Percentiles rank a stretch among this genome's conserved stretches.
phyloP scores from a whole-genome alignment of 2,329 filamentous ascomycete species.

The Aureobasidium sp. region DNA sequence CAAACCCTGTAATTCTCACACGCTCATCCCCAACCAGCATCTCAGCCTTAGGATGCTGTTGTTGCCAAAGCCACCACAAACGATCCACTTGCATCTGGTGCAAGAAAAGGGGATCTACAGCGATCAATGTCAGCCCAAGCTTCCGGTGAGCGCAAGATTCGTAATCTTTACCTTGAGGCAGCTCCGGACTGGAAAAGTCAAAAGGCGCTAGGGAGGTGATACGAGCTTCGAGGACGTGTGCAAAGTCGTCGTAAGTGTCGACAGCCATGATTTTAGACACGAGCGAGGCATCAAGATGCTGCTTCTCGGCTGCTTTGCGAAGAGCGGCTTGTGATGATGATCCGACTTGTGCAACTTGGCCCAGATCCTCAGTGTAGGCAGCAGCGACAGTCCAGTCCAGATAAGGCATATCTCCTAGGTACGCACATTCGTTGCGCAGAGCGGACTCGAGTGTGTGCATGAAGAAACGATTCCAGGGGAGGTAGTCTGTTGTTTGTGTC shows the following conservation, averaged over 20 bases:
- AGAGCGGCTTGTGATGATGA: slow-evolving; percentile 22
- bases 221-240: slow-evolving; percentile 25
- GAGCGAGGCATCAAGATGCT: slow-evolving; percentile 10
- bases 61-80: slow-evolving; percentile 26
- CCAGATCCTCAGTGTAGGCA: slow-evolving; percentile 27
- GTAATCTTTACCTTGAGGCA: slow-evolving; percentile 26
- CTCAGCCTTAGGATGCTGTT: slow-evolving; percentile 26
- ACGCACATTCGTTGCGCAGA: slow-evolving; percentile 29
- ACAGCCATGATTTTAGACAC: slow-evolving; percentile 6
- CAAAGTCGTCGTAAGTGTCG: slow-evolving; percentile 32
- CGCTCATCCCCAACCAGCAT: slow-evolving; percentile 27
- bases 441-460: slow-evolving; percentile 30
- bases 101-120: slow-evolving; percentile 24
- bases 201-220: slow-evolving; percentile 25
- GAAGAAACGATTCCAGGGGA: slow-evolving; percentile 34
- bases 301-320: slow-evolving; percentile 25
- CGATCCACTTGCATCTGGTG: slow-evolving; percentile 25
- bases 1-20: slow-evolving; percentile 26
- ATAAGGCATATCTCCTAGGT: slow-evolving; percentile 28
- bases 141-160: neutral
- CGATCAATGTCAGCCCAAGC: too few relatives aligned
- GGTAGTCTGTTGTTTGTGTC: slow-evolving; percentile 28
- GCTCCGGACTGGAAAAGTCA: slow-evolving; percentile 25
- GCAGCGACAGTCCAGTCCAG: slow-evolving; percentile 32
- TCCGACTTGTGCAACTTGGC: slow-evolving; percentile 22